phyloP scores from a whole-genome alignment of 768 basidiomycete species.

The Pisolithus orientalis region DNA sequence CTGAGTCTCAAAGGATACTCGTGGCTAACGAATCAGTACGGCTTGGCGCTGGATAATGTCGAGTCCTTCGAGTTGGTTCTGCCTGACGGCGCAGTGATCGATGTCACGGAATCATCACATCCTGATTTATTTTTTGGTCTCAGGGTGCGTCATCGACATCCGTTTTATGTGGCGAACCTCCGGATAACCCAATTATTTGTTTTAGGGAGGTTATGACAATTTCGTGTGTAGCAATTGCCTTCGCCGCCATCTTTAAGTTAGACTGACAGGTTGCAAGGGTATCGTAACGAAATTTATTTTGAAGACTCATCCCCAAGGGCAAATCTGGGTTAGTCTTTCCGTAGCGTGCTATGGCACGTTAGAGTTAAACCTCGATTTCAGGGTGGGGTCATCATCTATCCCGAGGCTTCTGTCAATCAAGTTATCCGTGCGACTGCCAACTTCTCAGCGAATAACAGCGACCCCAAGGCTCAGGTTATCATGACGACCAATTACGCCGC shows the following conservation, averaged over 20 bases:
- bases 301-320: conserved; percentile 45
- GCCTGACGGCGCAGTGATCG: conserved; percentile 40
- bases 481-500: conserved; percentile 33
- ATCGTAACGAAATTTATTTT: conserved; percentile 56
- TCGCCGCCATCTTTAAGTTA: background rate
- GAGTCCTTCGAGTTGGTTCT: conserved; percentile 51
- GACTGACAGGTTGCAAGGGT: conserved; percentile 29
- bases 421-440: conserved; percentile 14
- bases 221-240: conserved; percentile 29
- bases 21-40: conserved; percentile 56
- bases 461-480: conserved; percentile 31
- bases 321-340: conserved; percentile 50
- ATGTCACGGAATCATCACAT: conserved; percentile 26
- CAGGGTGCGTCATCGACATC: conserved; percentile 24
- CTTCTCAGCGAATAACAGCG: conserved; percentile 13
- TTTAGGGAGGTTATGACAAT: conserved; percentile 60
- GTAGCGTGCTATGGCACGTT: background rate
- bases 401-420: conserved; percentile 3
- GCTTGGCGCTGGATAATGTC: conserved; percentile 51
- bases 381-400: conserved; percentile 44
- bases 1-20: conserved; percentile 40
- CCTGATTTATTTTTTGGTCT: conserved; percentile 40
- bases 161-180: background rate
- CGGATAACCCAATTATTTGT: no score
- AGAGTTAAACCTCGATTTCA: conserved; percentile 12